A percentile compares a stretch with the other conserved stretches of the same genome.
Evolutionary conservation across 345 rosid species (phyloP).

Genomic region (Corymbia maculata): DNA sequence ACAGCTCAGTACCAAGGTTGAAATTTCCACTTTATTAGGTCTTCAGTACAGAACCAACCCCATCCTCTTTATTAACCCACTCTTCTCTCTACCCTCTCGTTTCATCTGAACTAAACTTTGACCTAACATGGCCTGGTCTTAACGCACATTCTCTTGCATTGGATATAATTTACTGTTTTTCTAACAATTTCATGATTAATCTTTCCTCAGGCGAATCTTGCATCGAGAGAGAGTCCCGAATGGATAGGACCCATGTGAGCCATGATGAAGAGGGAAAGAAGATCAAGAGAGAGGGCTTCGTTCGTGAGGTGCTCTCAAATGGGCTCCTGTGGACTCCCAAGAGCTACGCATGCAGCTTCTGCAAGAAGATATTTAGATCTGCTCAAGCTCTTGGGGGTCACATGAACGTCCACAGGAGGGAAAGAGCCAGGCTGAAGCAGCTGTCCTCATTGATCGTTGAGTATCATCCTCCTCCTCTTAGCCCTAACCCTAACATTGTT

Average conservation of each 20-base stretch:
- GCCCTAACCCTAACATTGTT: not conserved
- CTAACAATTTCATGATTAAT: not conserved
- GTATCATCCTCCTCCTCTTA: not conserved
- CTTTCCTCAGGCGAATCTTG: not conserved
- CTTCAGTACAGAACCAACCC: not conserved
- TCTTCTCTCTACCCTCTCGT: not conserved
- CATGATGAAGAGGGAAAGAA: not conserved
- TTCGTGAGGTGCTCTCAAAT: not conserved
- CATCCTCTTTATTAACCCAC: not conserved
- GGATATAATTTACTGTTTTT: not conserved
- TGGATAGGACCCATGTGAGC: not conserved
- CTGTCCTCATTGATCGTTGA: not conserved
- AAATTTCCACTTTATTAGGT: not conserved
- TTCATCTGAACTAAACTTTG: not conserved
- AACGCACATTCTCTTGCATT: not conserved
- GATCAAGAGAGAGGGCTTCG: not conserved
- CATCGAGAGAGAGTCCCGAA: not conserved
- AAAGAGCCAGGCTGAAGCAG: not conserved
- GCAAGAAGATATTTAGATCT: not conserved
- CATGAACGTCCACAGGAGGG: not conserved
- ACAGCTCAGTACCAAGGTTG: not conserved
- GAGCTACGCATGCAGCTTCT: not conserved
- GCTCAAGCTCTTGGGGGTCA: not conserved
- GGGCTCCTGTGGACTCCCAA: not conserved
- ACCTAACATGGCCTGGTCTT: not conserved